Conservation (phyloP, 176 grass and related monocot species). For the Paspalum notatum region DNA sequence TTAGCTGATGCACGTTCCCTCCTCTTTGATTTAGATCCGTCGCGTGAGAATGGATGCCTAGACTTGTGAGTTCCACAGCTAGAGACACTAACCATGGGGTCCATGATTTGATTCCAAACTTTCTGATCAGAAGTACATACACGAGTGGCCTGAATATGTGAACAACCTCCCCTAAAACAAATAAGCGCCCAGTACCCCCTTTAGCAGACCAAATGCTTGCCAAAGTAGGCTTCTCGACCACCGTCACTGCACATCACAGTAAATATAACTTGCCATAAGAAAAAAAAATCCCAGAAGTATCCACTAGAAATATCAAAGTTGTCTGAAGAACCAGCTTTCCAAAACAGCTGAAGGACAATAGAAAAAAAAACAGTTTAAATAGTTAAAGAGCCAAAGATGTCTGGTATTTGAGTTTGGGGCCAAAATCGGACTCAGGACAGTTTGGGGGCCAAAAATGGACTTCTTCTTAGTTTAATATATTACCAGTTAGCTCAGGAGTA, state of each 20-base stretch:
- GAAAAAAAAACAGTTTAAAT: too few relatives aligned
- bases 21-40: conserved; percentile 51
- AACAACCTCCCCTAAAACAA: conserved; percentile 77
- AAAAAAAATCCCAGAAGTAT: not conserved
- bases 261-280: not conserved
- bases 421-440: not conserved
- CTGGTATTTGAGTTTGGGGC: not conserved
- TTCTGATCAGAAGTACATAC: conserved; percentile 88
- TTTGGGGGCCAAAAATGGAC: not conserved
- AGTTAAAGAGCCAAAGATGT: not conserved
- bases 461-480: not conserved
- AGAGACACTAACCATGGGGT: conserved; percentile 91
- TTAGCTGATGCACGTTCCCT: conserved; percentile 71
- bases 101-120: conserved; percentile 93
- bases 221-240: conserved; percentile 69
- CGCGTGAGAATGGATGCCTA: conserved; percentile 74
- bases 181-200: conserved; percentile 69
- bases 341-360: not conserved
- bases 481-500: conserved; percentile 52
- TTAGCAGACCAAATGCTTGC: conserved; percentile 73
- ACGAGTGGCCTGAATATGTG: conserved; percentile 86
- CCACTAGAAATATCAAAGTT: not conserved
- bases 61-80: conserved; percentile 74
- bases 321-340: not conserved
- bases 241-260: conserved; percentile 26